Base-by-base conservation (phyloP, 495 filamentous ascomycete genomes). In the Xylaria telfairii region DNA sequence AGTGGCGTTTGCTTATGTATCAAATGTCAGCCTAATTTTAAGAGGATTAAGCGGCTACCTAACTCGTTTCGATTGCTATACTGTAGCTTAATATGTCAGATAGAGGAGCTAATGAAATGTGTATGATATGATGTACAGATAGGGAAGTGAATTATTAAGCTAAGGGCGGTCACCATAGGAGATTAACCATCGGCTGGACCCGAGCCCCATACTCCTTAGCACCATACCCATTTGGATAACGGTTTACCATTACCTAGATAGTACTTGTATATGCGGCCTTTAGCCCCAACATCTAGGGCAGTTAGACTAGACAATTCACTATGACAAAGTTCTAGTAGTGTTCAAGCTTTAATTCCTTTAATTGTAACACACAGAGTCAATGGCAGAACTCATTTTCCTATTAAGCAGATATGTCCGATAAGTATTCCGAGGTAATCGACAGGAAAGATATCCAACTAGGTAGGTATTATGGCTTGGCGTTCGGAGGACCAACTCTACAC, bases 351-450 rank as follows among this genome's bases (percentile, higher is more conserved):
- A 34, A n/a, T 57, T n/a, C 7, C 7, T 15, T 13, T 57, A 57
- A 6, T 34, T 34, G 53, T 34, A 34, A 17, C 26, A 57, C 28
- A 53, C 12, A 4, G 4, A 7, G 12, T n/a, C 1, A 47, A 47
- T 8, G 3, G 13, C n/a, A 49, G 21, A 19, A 9, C 46, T 2
- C 21, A 8, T 4, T 47, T n/a, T 8, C 47, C 3, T 51, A 1
- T 51, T 26, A 1, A 24, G 47, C n/a, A 13, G 47, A 61, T 21
- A 34, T 8, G 32, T 39, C 9, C 15, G n/a, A 61, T 19, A 24
- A 41, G 19, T 24, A 10, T 9, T 63, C 60, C 39, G 60, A 63
- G 21, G 59, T 30, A 63, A 63, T 46, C 24, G 60, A 1, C 60
- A 63, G 7, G 60, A 30, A 3, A 46, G 6, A 12, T 24, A 60